These are phyloP conservation scores for Populus deltoides DNA, from an alignment of 345 rosid genomes.

Conservation along the genomic window DNA sequence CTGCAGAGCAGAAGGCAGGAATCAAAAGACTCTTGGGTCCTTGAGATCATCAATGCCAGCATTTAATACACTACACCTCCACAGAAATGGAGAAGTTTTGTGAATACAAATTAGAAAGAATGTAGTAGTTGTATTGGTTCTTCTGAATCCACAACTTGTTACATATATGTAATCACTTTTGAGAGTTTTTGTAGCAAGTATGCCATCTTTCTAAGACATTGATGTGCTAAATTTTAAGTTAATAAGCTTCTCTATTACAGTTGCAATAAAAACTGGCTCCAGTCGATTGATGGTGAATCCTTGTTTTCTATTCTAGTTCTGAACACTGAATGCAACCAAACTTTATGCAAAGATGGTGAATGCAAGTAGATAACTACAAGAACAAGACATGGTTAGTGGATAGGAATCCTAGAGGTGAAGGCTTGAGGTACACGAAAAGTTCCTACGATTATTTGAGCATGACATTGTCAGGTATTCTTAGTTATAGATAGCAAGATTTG, in stretches of 20 bases:
- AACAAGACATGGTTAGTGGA: too few species aligned
- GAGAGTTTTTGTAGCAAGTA: background rate
- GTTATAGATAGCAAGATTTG: too few species aligned
- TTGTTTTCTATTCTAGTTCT: background rate
- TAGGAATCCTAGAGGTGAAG: too few species aligned
- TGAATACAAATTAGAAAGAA: background rate
- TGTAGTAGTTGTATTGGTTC: too few species aligned
- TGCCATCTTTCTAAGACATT: background rate
- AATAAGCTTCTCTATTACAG: background rate
- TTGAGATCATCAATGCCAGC: background rate
- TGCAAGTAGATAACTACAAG: background rate
- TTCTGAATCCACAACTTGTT: too few species aligned
- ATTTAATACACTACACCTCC: background rate
- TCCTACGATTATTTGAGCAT: too few species aligned
- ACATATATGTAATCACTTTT: background rate
- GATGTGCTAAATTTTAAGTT: background rate
- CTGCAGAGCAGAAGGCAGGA: conserved; percentile 25
- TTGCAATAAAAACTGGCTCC: background rate
- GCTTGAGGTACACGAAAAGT: too few species aligned
- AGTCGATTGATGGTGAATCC: background rate
- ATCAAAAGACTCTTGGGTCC: conserved; percentile 2
- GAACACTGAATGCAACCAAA: background rate
- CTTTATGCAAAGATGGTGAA: background rate
- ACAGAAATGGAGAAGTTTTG: background rate
- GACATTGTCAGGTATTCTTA: too few species aligned